Evolutionary conservation across 2,329 filamentous ascomycete genomes (phyloP).

Genomic region (Balansia obtecta): DNA sequence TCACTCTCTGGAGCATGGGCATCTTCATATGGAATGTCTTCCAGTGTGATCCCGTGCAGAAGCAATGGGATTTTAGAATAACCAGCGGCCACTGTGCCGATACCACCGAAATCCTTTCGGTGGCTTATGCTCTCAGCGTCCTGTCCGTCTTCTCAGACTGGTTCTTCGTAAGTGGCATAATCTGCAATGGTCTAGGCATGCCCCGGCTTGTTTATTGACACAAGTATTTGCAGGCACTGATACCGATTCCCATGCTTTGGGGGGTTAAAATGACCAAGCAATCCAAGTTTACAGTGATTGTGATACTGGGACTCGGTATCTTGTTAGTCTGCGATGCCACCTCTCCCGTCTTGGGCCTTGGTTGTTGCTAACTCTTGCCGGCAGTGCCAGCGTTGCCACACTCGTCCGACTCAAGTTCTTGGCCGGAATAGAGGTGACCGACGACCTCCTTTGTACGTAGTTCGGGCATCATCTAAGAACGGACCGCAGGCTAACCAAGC

Average conservation of each 20-base stretch:
- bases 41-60: slow-evolving; percentile 36
- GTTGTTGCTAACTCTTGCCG: not conserved
- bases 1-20: slow-evolving; percentile 32
- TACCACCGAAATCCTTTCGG: slow-evolving; percentile 29
- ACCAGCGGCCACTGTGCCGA: slow-evolving; percentile 29
- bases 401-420: slow-evolving; percentile 38
- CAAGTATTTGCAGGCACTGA: slow-evolving; percentile 24
- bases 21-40: slow-evolving; percentile 41
- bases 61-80: slow-evolving; percentile 42
- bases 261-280: slow-evolving; percentile 39
- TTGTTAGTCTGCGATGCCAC: slow-evolving; percentile 20
- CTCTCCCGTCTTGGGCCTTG: slow-evolving; percentile 7
- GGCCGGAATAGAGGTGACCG: slow-evolving; percentile 28
- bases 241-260: slow-evolving; percentile 44
- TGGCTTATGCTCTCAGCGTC: slow-evolving; percentile 38
- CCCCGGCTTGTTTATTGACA: not conserved
- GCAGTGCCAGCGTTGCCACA: slow-evolving; percentile 40
- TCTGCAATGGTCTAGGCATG: too few relatives aligned
- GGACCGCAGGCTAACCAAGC: slow-evolving; percentile 8
- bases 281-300: slow-evolving; percentile 37
- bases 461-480: not conserved
- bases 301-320: slow-evolving; percentile 36
- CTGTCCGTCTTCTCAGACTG: slow-evolving; percentile 42
- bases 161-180: slow-evolving; percentile 29
- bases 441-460: slow-evolving; percentile 36